phyloP scores from a whole-genome alignment of 345 rosid species.

The Eucalyptus grandis region DNA sequence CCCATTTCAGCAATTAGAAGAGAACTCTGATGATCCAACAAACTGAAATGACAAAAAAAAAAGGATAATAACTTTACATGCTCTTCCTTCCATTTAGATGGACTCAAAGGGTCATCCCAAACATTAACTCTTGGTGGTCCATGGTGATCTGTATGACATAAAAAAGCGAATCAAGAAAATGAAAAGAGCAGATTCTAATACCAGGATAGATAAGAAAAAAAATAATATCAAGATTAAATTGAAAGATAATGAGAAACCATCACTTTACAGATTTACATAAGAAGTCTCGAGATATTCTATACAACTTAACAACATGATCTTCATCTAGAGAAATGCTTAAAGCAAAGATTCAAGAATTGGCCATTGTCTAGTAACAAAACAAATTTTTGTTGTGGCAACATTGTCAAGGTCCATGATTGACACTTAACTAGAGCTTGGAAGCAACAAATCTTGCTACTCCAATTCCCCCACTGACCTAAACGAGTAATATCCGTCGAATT shows the following conservation, averaged over 20 bases:
- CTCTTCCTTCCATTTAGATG: constrained; percentile 91
- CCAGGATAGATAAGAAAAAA: not conserved
- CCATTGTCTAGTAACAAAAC: not conserved
- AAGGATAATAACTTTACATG: constrained; percentile 42
- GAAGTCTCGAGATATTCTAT: not conserved
- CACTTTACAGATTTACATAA: not conserved
- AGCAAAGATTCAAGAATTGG: not conserved
- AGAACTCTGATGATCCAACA: not conserved
- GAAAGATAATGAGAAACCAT: not conserved
- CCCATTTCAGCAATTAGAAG: not conserved
- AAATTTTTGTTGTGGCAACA: not conserved
- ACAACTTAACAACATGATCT: not conserved
- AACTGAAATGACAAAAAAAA: no score
- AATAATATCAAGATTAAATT: not conserved
- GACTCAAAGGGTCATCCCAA: constrained; percentile 87
- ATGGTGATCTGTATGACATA: constrained; percentile 57
- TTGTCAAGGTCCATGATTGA: not conserved
- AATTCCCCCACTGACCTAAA: not conserved
- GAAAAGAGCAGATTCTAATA: not conserved
- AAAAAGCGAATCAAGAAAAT: not conserved
- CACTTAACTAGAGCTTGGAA: not conserved
- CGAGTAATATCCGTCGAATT: not conserved
- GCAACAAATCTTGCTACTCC: not conserved
- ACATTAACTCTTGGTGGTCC: constrained; percentile 66
- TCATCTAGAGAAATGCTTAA: not conserved